Conservation (phyloP, 116 monocot genomes). For the Posidonia oceanica region DNA sequence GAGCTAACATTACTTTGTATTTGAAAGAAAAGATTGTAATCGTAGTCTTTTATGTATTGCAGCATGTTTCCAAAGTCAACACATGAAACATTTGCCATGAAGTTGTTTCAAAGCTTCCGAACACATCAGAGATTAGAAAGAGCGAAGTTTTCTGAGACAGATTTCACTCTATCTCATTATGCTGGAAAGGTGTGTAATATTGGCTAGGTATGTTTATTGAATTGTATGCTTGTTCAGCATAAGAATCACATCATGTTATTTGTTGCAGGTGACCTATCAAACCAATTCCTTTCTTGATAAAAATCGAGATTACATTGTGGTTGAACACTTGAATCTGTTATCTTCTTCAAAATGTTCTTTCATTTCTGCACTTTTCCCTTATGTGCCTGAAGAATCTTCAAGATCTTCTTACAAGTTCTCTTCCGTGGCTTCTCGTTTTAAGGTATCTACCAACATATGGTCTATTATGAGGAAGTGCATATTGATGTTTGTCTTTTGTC, state of each 20-base stretch:
- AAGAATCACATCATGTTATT: background rate
- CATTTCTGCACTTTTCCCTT: constrained; percentile 74
- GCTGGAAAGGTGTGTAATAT: constrained; percentile 76
- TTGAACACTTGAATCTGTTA: constrained; percentile 69
- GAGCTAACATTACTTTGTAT: background rate
- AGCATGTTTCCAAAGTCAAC: constrained; percentile 98
- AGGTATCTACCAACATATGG: constrained; percentile 27
- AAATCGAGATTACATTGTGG: constrained; percentile 81
- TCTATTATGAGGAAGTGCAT: background rate
- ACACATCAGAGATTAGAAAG: constrained; percentile 72
- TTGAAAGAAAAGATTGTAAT: background rate
- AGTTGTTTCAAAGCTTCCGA: constrained; percentile 64
- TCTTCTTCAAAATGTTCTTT: constrained; percentile 73
- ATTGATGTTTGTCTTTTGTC: no score
- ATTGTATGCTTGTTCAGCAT: background rate
- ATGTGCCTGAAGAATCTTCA: constrained; percentile 53
- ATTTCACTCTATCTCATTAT: constrained; percentile 86
- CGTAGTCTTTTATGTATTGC: constrained; percentile 11
- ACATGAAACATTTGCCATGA: constrained; percentile 66
- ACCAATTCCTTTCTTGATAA: constrained; percentile 86
- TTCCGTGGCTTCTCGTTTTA: constrained; percentile 93
- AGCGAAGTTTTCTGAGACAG: constrained; percentile 69
- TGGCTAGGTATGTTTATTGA: no score
- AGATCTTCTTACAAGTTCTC: constrained; percentile 98
- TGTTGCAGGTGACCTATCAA: constrained; percentile 65